phyloP scores from a whole-genome alignment of 192 early-diverging fungal species.

The Coemansia sp. region DNA sequence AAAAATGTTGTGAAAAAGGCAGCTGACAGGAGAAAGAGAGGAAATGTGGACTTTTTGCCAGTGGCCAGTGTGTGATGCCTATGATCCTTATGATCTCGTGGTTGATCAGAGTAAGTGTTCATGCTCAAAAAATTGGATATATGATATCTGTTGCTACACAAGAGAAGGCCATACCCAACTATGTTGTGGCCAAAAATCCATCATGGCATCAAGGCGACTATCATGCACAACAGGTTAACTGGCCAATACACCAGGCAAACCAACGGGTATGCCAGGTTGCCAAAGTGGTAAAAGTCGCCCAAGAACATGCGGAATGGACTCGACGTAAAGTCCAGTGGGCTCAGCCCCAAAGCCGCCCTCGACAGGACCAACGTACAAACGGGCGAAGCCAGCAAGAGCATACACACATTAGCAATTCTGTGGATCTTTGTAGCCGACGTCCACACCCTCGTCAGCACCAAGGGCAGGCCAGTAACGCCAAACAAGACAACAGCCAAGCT shows the following conservation, averaged over 20 bases:
- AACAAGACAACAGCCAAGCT: slow-evolving; percentile 64
- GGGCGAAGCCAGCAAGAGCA: slow-evolving; percentile 54
- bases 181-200: neutral
- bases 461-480: slow-evolving; percentile 59
- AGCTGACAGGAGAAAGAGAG: too few relatives aligned
- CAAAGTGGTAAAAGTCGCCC: slow-evolving; percentile 63
- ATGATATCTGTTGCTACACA: too few relatives aligned
- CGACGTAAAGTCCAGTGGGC: slow-evolving; percentile 34
- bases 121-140: too few relatives aligned
- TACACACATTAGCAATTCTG: slow-evolving; percentile 5
- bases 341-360: slow-evolving; percentile 43
- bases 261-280: slow-evolving; percentile 62
- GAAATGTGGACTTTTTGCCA: too few relatives aligned
- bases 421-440: slow-evolving; percentile 4
- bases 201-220: slow-evolving; percentile 40
- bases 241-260: slow-evolving; percentile 75
- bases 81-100: too few relatives aligned
- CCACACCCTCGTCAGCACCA: slow-evolving; percentile 57
- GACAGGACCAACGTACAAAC: slow-evolving; percentile 58
- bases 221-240: slow-evolving; percentile 48
- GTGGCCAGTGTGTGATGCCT: too few relatives aligned
- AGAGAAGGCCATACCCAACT: too few relatives aligned
- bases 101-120: too few relatives aligned
- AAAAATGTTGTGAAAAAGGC: too few relatives aligned
- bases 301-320: slow-evolving; percentile 56